Evolutionary conservation across 108 stramenopile species (phyloP), one percentile per base, ranked within the genome.

Genomic region (Epithemia pelagica): DNA sequence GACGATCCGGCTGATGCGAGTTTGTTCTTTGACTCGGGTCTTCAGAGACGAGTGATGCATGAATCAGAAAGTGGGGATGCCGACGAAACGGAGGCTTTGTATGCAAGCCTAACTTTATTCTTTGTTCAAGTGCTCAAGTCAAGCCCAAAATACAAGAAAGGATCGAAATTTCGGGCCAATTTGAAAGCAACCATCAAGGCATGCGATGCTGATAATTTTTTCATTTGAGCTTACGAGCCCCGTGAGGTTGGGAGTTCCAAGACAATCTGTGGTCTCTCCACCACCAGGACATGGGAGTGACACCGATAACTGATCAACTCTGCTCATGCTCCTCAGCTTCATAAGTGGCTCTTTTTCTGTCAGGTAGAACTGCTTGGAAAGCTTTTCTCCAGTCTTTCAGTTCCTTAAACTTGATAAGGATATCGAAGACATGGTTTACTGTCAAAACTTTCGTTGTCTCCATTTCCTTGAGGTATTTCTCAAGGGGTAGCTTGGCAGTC

Each of bases 361-460:
- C 64, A 2, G 91, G 91, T 15, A 92, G 67, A 19, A 89, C 86
- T 23, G 64, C 69, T 62, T 88, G 31, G 32, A 89, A 65, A 0
- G 88, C 81, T 54, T 72, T 65, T 59, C 79, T 86, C 91, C 91
- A 92, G 68, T 88, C 83, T 10, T 78, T 78, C 0, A 74, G 72
- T 53, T 89, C 81, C 68, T 76, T 69, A 61, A 66, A 88, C 59
- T 85, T 80, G 52, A 88, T 52, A 54, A 92, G 72, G 8, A 92
- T 86, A 32, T 92, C 91, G 74, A 89, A 92, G 10, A 92, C 91
- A 58, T 92, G 91, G 70, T 92, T 92, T 46, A 74, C 73, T 24
- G 91, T 92, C 66, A 92, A 58, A 0, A 89, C 82, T 58, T 85
- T 77, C 2, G 88, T 89, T 0, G 80, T 61, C 25, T 64, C 68